Percentiles rank a stretch among this genome's conserved stretches.
Evolutionary conservation across 192 early-diverging fungal species (phyloP).

Genomic region (Jimgerdemannia flammicorona): DNA sequence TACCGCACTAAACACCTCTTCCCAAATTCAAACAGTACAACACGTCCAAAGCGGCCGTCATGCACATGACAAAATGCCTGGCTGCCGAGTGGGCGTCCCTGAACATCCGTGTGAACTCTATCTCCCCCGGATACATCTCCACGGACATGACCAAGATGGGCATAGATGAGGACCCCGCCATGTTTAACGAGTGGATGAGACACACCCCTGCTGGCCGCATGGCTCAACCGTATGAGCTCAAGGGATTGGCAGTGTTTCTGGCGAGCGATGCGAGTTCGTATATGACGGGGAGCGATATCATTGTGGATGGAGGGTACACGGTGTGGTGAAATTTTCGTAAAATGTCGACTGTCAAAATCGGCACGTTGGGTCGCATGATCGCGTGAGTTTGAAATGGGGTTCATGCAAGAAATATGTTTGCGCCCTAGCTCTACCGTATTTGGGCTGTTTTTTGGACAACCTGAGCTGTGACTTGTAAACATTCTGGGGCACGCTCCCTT

Average conservation of each 20-base stretch:
- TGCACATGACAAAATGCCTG: conserved; percentile 36
- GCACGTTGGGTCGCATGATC: no score
- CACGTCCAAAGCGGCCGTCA: conserved; percentile 38
- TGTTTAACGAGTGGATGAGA: conserved; percentile 18
- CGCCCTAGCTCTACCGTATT: no score
- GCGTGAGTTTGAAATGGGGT: no score
- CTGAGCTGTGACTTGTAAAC: no score
- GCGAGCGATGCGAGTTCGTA: conserved; percentile 57
- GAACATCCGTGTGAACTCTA: conserved; percentile 33
- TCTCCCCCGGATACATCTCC: conserved; percentile 36
- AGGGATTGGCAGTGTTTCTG: conserved; percentile 49
- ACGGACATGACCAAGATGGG: conserved; percentile 27
- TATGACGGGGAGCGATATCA: conserved; percentile 45
- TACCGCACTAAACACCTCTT: no score
- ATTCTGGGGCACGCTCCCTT: no score
- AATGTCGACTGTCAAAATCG: no score
- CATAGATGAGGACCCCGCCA: conserved; percentile 10
- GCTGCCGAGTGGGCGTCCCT: conserved; percentile 39
- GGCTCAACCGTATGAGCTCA: conserved; percentile 25
- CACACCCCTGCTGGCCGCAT: conserved; percentile 22
- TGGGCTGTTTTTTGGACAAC: no score
- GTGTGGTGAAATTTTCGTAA: conserved; percentile 9
- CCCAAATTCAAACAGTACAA: conserved; percentile 21
- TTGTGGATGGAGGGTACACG: conserved; percentile 32
- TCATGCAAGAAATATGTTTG: no score